Percentiles rank a stretch among this genome's conserved stretches.
Evolutionary conservation across 805 yeast species (phyloP).

Genomic region (Barnettozyma siamensis): DNA sequence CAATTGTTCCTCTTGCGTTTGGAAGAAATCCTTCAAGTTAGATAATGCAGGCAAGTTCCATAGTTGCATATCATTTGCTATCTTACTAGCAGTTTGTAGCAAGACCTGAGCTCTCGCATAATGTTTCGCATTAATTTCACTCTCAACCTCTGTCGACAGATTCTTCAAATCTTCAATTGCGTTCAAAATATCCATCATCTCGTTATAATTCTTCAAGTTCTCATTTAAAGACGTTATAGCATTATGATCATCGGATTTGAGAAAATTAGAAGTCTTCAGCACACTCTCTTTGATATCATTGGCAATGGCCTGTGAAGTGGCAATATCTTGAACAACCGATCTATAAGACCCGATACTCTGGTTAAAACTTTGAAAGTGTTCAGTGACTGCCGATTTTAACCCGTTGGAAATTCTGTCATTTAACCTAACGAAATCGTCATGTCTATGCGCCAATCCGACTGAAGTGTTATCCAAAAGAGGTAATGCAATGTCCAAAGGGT

Average conservation of each 20-base stretch:
- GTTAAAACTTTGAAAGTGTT: slow-evolving; percentile 79
- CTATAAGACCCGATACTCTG: slow-evolving; percentile 82
- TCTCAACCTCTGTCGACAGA: slow-evolving; percentile 61
- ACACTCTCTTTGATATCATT: slow-evolving; percentile 42
- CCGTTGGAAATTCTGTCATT: slow-evolving; percentile 50
- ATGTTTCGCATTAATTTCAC: slow-evolving; percentile 59
- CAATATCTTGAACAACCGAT: slow-evolving; percentile 54
- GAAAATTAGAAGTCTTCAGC: background rate
- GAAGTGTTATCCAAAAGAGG: slow-evolving; percentile 81
- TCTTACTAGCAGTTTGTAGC: slow-evolving; percentile 37
- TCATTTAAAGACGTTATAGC: slow-evolving; percentile 42
- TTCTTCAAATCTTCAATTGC: slow-evolving; percentile 55
- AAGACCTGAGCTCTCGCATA: slow-evolving; percentile 60
- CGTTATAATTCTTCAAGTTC: slow-evolving; percentile 54
- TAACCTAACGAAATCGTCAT: slow-evolving; percentile 58
- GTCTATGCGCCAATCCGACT: slow-evolving; percentile 80
- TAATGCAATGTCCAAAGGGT: slow-evolving; percentile 81
- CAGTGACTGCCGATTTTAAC: slow-evolving; percentile 67
- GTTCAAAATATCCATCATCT: slow-evolving; percentile 65
- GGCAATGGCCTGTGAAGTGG: slow-evolving; percentile 59
- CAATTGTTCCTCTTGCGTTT: slow-evolving; percentile 51
- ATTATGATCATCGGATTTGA: slow-evolving; percentile 4
- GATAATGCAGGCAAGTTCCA: slow-evolving; percentile 54
- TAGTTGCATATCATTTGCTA: slow-evolving; percentile 46
- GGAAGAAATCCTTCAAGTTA: slow-evolving; percentile 45